Evolutionary conservation across 139 green algal species (phyloP).

Genomic region (Tetradesmus lagerheimii): DNA sequence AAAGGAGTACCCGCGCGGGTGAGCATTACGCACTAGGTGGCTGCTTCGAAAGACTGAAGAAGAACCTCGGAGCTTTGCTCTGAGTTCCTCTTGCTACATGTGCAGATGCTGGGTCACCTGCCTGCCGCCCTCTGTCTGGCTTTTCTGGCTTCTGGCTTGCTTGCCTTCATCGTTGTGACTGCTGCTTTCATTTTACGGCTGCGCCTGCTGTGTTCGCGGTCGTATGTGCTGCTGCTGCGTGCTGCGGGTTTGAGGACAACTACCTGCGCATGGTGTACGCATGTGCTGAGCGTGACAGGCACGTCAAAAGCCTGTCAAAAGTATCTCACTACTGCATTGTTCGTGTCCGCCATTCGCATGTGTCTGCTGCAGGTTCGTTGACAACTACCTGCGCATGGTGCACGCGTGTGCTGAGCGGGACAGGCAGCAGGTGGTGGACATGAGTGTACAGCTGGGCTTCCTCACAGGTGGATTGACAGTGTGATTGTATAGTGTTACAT

Average conservation of each 20-base stretch:
- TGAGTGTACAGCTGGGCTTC: conserved; percentile 89
- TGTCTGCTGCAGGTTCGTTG: conserved; percentile 69
- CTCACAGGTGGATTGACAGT: conserved; percentile 77
- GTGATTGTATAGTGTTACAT: not conserved
- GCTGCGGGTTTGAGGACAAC: conserved; percentile 76
- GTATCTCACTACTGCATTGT: too few species aligned
- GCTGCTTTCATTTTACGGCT: not conserved
- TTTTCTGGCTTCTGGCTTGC: too few species aligned
- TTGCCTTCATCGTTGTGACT: not conserved
- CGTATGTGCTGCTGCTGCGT: not conserved
- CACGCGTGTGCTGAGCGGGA: conserved; percentile 87
- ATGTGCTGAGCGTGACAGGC: not conserved
- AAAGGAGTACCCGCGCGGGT: conserved; percentile 73
- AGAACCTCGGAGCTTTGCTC: too few species aligned
- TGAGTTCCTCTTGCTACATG: too few species aligned
- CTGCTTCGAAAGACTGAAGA: too few species aligned
- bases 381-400: conserved; percentile 96
- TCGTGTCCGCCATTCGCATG: too few species aligned
- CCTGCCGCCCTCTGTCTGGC: too few species aligned
- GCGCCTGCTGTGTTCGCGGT: too few species aligned
- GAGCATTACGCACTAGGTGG: too few species aligned
- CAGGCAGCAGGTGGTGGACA: conserved; percentile 72
- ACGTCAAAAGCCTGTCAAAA: not conserved
- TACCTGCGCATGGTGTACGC: conserved; percentile 93
- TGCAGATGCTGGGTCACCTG: too few species aligned